Conservation (phyloP, 2,329 filamentous ascomycete genomes). For the Byssochlamys sp. region DNA sequence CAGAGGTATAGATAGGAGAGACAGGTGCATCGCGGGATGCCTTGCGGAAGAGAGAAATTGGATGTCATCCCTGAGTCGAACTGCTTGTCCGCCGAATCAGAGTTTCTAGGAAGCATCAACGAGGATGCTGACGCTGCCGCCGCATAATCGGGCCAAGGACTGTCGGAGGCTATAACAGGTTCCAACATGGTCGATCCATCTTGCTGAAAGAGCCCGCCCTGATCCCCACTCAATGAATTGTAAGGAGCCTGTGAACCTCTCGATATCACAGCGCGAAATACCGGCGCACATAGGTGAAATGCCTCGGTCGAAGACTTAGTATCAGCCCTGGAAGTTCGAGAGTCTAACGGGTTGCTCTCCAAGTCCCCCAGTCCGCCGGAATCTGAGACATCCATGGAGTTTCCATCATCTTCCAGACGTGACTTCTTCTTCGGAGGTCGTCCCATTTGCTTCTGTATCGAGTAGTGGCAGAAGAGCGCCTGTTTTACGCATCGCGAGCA, state of each 20-base stretch:
- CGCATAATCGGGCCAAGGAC: constrained; percentile 35
- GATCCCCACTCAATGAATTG: not conserved
- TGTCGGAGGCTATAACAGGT: constrained; percentile 19
- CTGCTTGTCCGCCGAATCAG: constrained; percentile 12
- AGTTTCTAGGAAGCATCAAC: constrained; percentile 16
- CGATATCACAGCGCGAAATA: constrained; percentile 13
- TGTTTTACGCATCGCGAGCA: constrained; percentile 37
- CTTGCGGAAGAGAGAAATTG: constrained; percentile 14
- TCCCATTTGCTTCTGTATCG: constrained; percentile 41
- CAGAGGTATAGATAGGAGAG: constrained; percentile 36
- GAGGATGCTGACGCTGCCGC: constrained; percentile 22
- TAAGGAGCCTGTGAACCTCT: constrained; percentile 2
- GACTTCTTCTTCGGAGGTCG: constrained; percentile 35
- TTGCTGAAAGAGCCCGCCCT: not conserved
- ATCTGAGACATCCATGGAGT: constrained; percentile 1
- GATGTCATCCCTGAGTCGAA: constrained; percentile 6
- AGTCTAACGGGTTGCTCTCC: constrained; percentile 12
- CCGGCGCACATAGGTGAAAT: constrained; percentile 19
- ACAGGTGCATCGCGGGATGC: constrained; percentile 25
- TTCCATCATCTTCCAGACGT: constrained; percentile 19
- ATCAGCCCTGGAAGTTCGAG: constrained; percentile 9
- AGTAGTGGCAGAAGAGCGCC: constrained; percentile 35
- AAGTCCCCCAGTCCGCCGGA: constrained; percentile 15
- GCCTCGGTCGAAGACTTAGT: constrained; percentile 12
- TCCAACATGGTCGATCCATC: constrained; percentile 15